phyloP scores from a whole-genome alignment of 2,329 filamentous ascomycete species.

The Clonostachys chloroleuca region DNA sequence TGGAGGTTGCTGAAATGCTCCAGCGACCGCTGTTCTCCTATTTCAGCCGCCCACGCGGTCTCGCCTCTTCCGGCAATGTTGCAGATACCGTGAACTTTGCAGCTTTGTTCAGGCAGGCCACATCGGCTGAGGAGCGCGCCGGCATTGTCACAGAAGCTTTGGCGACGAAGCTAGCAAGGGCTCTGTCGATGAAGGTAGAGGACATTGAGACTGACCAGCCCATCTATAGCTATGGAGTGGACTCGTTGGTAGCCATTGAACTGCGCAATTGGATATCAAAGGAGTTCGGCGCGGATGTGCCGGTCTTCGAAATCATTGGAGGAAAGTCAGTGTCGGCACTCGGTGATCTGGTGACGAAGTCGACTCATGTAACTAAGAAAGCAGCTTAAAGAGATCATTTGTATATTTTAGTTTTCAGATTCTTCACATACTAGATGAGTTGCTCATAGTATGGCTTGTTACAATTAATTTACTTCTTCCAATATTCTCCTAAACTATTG shows the following conservation, averaged over 20 bases:
- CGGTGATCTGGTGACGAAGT: no score
- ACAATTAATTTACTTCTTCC: no score
- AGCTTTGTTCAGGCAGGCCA: neutral
- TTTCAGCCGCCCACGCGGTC: neutral
- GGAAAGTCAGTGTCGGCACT: constrained; percentile 25
- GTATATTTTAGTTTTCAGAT: no score
- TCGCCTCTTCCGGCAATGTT: neutral
- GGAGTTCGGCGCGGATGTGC: constrained; percentile 35
- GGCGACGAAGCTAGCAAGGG: constrained; percentile 1
- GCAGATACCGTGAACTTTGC: neutral
- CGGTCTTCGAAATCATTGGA: constrained; percentile 46
- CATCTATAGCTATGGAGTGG: constrained; percentile 41
- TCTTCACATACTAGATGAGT: no score
- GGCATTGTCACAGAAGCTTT: neutral
- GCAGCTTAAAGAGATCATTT: no score
- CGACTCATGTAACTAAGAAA: no score
- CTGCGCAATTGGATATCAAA: constrained; percentile 44
- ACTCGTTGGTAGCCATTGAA: constrained; percentile 45
- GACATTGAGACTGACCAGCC: constrained; percentile 34
- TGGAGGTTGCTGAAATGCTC: neutral
- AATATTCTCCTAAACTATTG: no score
- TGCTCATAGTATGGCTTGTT: no score
- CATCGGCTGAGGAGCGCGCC: neutral
- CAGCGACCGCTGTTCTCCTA: neutral
- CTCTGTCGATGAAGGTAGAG: constrained; percentile 34